Percentiles rank a stretch among this genome's conserved stretches.
These are phyloP conservation scores for Persicaria tinctoria DNA, from an alignment of 148 eudicot genomes.

Conservation along the genomic window DNA sequence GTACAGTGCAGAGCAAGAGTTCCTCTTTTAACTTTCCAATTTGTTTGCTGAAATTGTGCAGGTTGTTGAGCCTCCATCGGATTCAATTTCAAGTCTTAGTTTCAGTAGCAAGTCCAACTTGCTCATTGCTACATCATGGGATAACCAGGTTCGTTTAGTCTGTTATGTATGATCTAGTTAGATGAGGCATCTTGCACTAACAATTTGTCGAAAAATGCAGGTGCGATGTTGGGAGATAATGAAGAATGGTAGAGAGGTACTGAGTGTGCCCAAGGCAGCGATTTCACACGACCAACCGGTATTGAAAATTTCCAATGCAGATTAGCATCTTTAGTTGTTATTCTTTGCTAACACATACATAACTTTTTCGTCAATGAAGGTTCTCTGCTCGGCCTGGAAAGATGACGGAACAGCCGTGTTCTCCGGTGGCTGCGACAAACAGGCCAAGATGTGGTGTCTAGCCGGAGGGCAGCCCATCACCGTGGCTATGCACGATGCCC, in stretches of 20 bases:
- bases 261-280: conserved; percentile 56
- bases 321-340: not conserved
- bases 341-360: not conserved
- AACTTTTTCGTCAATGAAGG: conserved; percentile 21
- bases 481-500: conserved; percentile 89
- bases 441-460: conserved; percentile 85
- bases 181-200: not conserved
- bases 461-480: conserved; percentile 69
- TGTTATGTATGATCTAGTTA: not conserved
- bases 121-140: conserved; percentile 86
- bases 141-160: conserved; percentile 58
- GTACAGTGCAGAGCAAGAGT: too few relatives aligned
- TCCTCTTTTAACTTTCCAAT: not conserved
- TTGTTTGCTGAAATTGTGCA: conserved; percentile 12
- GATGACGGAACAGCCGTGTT: conserved; percentile 89
- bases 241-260: conserved; percentile 35
- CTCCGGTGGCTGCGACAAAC: conserved; percentile 93
- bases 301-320: not conserved
- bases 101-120: conserved; percentile 83
- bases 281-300: conserved; percentile 85
- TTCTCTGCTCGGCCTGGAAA: conserved; percentile 84
- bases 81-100: conserved; percentile 66
- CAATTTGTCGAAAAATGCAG: conserved; percentile 18
- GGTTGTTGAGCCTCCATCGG: conserved; percentile 64
- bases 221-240: conserved; percentile 82